Base-by-base conservation (phyloP, 495 filamentous ascomycete species). In the Aspergillus cristatus region DNA sequence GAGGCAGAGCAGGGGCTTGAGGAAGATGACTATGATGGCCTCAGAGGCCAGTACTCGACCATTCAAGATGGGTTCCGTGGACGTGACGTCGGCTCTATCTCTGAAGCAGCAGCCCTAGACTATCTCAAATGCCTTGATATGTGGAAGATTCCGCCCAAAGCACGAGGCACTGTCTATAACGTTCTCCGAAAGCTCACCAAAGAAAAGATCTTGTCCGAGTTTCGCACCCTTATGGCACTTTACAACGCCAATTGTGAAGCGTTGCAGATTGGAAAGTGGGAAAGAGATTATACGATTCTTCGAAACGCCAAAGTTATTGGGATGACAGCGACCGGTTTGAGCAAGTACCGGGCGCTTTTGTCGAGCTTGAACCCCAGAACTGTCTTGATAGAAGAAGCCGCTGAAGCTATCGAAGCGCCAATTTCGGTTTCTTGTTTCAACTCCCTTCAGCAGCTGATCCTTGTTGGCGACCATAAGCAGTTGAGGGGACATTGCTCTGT, bases 281-380 rank as follows among this genome's bases (percentile, higher is more conserved):
- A 84, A 56, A 38, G 62, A 41, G 65, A 82, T 49, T 43, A 60
- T 34, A 46, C 54, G 7, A 53, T 74, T 16, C 57, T 84, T 3
- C 51, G 60, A 32, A 44, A 63, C 3, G 62, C 72, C 6, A 82
- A 76, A 45, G 40, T 87, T 1, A 63, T 89, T 35, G 84, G 83
- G 7, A 74, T 84, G 68, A 89, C 84, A 5, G 82, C 78, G 0
- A 87, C 90, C 0, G 91, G 91, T 3, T 54, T 96, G n/a, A 85
- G 79, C 51, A 96, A 96, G 48, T 89, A 91, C 44, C 76, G 90
- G 13, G 76, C 64, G 2, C 62, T 94, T 0, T 58, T 97, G 15
- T 73, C 82, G 10, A 77, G 75, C 16, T 42, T 94, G 13, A 64
- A 74, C 18, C 88, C 91, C 0, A 73, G 60, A 30, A 61, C 80